Base-by-base conservation (phyloP, 2,329 filamentous ascomycete genomes). In the Ilyonectria mors-panacis region DNA sequence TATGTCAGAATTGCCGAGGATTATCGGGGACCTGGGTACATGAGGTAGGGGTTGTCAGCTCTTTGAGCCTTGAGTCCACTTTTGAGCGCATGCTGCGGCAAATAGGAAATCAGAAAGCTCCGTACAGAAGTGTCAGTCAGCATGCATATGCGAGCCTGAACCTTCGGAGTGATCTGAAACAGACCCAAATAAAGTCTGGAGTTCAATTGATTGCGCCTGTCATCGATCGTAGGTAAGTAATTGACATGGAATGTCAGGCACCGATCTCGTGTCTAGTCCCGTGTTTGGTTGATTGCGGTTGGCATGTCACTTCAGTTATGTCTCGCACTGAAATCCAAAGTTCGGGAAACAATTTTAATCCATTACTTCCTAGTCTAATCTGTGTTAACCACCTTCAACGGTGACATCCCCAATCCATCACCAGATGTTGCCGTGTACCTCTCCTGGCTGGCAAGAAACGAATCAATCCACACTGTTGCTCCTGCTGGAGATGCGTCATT, bases 331-430 rank as follows among this genome's bases (percentile, higher is more conserved):
- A 10, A 23, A 21, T 33, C 6, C 17, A 6, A 51, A 3, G 9
- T 3, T 53, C 50, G n/a, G 19, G n/a, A 8, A 35, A 23, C 19
- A 45, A 21, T 21, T 13, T 53, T 19, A 13, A 13, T 23, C n/a
- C 58, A 66, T 61, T 61, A 61, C 58, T 61, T 61, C 57, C 57
- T 35, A 60, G 47, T 66, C 58, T 66, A 64, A 50, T 44, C 26
- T 44, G 19, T 47, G 54, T 33, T 33, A 59, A 59, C 44, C 62
- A 59, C 50, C 56, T 50, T 55, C 56, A 58, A 59, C 21, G 45
- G 48, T 66, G 63, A 37, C 58, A 48, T 45, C 56, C 26, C 58
- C 63, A 58, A 61, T 42, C 63, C 63, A 58, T 53, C 58, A 60
- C 51, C 35, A 60, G 44, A 47, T 48, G 37, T 57, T 58, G 26